A percentile compares a stretch with the other conserved stretches of the same genome.
Evolutionary conservation across 2,329 filamentous ascomycete species (phyloP).

Genomic region (Fusarium chaquense): DNA sequence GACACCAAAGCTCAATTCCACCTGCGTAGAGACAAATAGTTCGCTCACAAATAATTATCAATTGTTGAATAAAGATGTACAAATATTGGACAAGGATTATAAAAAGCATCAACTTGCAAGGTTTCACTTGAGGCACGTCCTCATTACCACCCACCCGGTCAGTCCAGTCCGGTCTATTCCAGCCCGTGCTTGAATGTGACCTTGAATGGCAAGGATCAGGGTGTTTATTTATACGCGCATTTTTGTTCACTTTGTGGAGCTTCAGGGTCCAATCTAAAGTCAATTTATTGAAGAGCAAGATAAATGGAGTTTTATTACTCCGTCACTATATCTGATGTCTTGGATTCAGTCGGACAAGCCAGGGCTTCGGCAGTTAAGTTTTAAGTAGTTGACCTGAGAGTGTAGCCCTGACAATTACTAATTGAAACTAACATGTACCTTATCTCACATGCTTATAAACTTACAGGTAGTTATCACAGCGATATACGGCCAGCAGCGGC

Average conservation of each 20-base stretch:
- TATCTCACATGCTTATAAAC: background rate
- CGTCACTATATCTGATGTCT: background rate
- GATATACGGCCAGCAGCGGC: background rate
- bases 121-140: background rate
- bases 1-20: background rate
- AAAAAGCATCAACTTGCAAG: background rate
- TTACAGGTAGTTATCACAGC: background rate
- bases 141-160: background rate
- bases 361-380: background rate
- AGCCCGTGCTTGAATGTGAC: background rate
- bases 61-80: background rate
- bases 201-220: constrained; percentile 13
- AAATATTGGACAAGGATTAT: background rate
- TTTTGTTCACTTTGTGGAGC: background rate
- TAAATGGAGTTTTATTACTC: background rate
- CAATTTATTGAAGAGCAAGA: background rate
- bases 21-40: background rate
- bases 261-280: constrained; percentile 14
- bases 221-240: background rate
- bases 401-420: background rate
- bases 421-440: background rate
- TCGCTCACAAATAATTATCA: background rate
- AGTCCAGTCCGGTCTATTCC: background rate
- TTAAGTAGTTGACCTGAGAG: background rate
- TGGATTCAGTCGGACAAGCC: background rate